Conservation (phyloP, 2,329 filamentous ascomycete species). For the Pezicula rhizophila region DNA sequence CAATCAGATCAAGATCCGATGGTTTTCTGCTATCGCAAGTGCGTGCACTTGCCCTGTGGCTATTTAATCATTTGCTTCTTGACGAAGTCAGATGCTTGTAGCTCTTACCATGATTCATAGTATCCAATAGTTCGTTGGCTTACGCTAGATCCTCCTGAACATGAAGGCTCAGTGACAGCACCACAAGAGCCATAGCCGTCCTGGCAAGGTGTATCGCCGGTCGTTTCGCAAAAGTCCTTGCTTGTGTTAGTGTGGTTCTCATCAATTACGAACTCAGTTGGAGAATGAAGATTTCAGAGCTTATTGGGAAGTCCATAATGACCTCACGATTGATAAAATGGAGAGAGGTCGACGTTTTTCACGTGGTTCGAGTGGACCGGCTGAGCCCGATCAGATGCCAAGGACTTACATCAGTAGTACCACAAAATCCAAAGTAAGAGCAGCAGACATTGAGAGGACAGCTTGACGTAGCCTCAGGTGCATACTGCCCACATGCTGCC, state of each 20-base stretch:
- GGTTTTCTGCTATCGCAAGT: not conserved
- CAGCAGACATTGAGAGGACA: conserved; percentile 30
- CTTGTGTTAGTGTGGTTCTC: not conserved
- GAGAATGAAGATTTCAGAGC: not conserved
- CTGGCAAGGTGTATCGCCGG: not conserved
- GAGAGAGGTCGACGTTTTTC: not conserved
- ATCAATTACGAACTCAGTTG: not conserved
- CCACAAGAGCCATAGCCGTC: not conserved
- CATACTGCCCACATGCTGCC: conserved; percentile 30
- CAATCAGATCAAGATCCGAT: conserved; percentile 15
- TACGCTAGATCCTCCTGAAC: conserved; percentile 2
- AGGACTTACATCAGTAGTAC: conserved; percentile 2
- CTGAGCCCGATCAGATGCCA: not conserved
- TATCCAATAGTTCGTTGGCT: conserved; percentile 26
- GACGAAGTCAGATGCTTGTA: conserved; percentile 9
- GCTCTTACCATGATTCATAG: conserved; percentile 28
- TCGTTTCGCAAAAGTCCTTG: not conserved
- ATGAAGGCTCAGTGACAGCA: conserved; percentile 5
- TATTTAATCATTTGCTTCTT: not conserved
- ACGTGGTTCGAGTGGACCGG: not conserved
- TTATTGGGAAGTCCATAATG: not conserved
- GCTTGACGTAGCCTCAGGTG: conserved; percentile 5
- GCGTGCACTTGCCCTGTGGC: conserved; percentile 6
- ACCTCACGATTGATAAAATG: not conserved
- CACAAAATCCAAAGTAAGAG: conserved; percentile 20